Conservation (phyloP, 441 rosid genomes). For the Brassica balearica region DNA sequence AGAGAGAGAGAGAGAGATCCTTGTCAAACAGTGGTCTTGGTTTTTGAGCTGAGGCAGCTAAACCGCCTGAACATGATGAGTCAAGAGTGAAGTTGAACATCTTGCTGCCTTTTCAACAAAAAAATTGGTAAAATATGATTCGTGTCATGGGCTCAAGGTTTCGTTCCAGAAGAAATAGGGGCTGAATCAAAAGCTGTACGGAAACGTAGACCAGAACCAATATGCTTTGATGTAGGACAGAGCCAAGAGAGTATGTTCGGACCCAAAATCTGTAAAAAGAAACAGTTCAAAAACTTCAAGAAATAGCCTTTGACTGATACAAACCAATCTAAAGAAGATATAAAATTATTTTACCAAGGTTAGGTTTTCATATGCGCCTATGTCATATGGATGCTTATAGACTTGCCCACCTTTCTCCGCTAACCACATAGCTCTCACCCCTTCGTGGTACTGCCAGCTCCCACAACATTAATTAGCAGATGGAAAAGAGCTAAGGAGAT, state of each 20-base stretch:
- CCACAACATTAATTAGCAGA: constrained; percentile 25
- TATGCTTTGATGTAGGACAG: constrained; percentile 68
- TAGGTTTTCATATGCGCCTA: constrained; percentile 76
- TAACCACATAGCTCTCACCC: constrained; percentile 95
- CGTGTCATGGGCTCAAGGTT: constrained; percentile 27
- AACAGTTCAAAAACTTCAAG: constrained; percentile 1
- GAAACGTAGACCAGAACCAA: constrained; percentile 76
- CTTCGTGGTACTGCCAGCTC: constrained; percentile 79
- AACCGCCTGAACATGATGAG: constrained; percentile 21
- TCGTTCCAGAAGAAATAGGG: constrained; percentile 42
- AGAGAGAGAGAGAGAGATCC: constrained; percentile 9
- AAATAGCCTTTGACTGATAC: not conserved
- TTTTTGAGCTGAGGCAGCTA: constrained; percentile 26
- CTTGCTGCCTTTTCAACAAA: constrained; percentile 24
- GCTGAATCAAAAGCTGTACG: constrained; percentile 62
- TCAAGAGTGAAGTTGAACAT: constrained; percentile 28
- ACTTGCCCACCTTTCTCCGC: constrained; percentile 88
- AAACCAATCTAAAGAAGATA: constrained; percentile 17
- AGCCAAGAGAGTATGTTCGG: constrained; percentile 78
- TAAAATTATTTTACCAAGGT: constrained; percentile 53
- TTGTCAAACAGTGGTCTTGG: constrained; percentile 31
- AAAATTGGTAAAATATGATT: constrained; percentile 11
- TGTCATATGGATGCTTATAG: constrained; percentile 88
- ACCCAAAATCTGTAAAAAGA: constrained; percentile 73
- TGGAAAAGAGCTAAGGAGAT: not conserved